These are phyloP conservation scores for Pythium myriotylum DNA, from an alignment of 352 stramenopile species.

Conservation along the genomic window DNA sequence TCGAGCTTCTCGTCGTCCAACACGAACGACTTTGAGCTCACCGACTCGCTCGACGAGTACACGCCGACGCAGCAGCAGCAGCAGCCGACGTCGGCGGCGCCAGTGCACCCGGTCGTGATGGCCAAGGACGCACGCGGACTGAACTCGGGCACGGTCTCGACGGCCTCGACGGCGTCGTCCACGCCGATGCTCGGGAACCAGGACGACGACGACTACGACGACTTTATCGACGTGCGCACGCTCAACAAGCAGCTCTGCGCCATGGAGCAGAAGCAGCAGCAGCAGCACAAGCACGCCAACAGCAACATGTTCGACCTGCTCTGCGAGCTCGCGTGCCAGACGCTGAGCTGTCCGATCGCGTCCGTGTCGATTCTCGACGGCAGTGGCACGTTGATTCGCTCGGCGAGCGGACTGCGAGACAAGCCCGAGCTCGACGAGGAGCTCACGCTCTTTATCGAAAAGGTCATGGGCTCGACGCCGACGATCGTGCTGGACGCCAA, in stretches of 20 bases:
- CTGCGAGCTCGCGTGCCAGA: slow-evolving; percentile 81
- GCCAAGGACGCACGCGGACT: slow-evolving; percentile 25
- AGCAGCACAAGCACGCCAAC: slow-evolving; percentile 34
- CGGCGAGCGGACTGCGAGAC: slow-evolving; percentile 48
- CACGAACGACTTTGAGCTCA: slow-evolving; percentile 31
- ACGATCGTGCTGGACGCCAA: slow-evolving; percentile 76
- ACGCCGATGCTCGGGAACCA: slow-evolving; percentile 34
- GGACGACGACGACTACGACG: slow-evolving; percentile 55
- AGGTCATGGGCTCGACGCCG: slow-evolving; percentile 78
- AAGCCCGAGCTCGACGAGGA: slow-evolving; percentile 59
- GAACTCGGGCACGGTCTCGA: neutral
- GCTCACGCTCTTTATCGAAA: slow-evolving; percentile 66
- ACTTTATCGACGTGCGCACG: slow-evolving; percentile 60
- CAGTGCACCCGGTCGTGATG: slow-evolving; percentile 15
- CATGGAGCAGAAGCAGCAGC: slow-evolving; percentile 59
- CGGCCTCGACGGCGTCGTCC: slow-evolving; percentile 25
- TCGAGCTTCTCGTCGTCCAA: slow-evolving; percentile 36
- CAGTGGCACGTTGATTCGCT: slow-evolving; percentile 51
- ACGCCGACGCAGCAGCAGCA: slow-evolving; percentile 18
- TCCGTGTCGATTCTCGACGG: slow-evolving; percentile 71
- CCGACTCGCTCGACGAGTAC: slow-evolving; percentile 27
- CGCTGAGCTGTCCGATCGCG: slow-evolving; percentile 78
- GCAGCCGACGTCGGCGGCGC: slow-evolving; percentile 9
- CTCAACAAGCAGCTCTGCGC: slow-evolving; percentile 58
- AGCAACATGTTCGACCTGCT: slow-evolving; percentile 84